phyloP scores from a whole-genome alignment of 2,329 filamentous ascomycete species.

The Chaetoscypha palmicola region DNA sequence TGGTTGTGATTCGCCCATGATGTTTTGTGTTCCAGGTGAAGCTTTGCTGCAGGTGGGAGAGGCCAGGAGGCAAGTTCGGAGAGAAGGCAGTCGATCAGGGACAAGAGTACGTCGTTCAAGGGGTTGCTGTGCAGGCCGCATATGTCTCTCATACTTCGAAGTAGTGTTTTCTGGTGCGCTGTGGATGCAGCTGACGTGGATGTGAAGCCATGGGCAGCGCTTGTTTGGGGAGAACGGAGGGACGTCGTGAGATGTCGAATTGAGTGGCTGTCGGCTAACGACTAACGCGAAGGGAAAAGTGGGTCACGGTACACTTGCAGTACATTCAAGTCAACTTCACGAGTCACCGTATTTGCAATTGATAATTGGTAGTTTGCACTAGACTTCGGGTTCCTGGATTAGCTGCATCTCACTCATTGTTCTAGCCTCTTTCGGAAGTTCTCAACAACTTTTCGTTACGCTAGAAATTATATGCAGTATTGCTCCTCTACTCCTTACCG shows the following conservation, averaged over 20 bases:
- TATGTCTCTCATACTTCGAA: neutral
- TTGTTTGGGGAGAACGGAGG: neutral
- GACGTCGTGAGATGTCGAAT: neutral
- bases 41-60: neutral
- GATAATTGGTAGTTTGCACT: too few species aligned
- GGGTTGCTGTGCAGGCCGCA: neutral
- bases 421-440: too few species aligned
- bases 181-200: slow-evolving; percentile 1
- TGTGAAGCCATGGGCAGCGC: neutral
- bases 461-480: too few species aligned
- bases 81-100: neutral
- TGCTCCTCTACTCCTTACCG: too few species aligned
- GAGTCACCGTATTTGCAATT: too few species aligned
- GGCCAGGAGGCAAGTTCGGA: neutral
- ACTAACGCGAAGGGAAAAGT: neutral
- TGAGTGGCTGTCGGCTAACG: neutral
- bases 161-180: neutral
- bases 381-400: too few species aligned
- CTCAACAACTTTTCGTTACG: too few species aligned
- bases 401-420: too few species aligned
- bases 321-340: too few species aligned
- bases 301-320: neutral
- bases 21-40: neutral
- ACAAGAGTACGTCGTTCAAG: neutral
- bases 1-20: neutral